Base-by-base conservation (phyloP, 2,329 filamentous ascomycete species). In the Colletotrichum cereale region DNA sequence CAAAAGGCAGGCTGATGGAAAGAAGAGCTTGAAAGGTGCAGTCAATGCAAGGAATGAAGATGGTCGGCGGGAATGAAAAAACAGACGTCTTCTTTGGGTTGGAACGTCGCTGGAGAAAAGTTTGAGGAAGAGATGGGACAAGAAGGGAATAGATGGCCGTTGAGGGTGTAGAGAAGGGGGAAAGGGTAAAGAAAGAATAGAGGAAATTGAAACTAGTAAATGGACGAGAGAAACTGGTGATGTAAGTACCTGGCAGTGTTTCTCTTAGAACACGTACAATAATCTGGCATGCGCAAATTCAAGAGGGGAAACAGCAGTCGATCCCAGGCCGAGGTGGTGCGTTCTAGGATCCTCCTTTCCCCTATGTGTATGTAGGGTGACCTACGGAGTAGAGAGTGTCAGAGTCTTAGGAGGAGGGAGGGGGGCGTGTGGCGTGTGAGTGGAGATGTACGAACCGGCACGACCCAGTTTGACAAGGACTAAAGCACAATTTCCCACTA, bases 111-210 rank as follows among this genome's bases (percentile, higher is more conserved):
- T 16, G n/a, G 26, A 61, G 40, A 53, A 60, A 55, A 44, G 24
- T 40, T 50, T 44, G 67, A 50, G 57, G 36, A 53, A 64, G 66
- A 47, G 52, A 67, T n/a, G 53, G 26, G 56, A 65, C 58, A 58
- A 68, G 67, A 72, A 67, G 38, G 48, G 62, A 74, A 72, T 57
- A 48, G 57, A 63, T 50, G 48, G 38, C 48, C 34, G 40, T 60
- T 2, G 18, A 40, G 44, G 52, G 36, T 24, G 34, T 18, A 40
- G n/a, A 34, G 42, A 18, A n/a, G 12, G 12, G 34, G 18, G 24
- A n/a, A n/a, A 29, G n/a, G 16, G 10, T 2, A 2, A 31, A 8
- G 6, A 10, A 52, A 38, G 64, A 29, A 42, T 8, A 50, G 56
- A 66, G 58, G 62, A 31, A 55, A 62, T 47, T 24, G 31, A 55